phyloP scores from a whole-genome alignment of 306 rosid genomes.

The Quillaja saponaria region DNA sequence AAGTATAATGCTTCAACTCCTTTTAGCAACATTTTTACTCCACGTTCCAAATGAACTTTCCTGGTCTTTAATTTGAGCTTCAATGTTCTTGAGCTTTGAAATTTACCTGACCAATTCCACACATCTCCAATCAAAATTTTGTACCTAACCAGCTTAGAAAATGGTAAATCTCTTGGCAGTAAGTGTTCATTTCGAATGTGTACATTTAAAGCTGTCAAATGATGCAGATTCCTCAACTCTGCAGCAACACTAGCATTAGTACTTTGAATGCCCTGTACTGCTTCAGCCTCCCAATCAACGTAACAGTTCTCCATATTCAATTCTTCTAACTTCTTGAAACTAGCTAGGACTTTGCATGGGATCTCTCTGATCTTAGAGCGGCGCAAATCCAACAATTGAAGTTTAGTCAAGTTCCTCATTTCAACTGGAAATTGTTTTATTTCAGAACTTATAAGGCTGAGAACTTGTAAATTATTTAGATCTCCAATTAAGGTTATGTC shows the following conservation, averaged over 20 bases:
- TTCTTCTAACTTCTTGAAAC: conserved; percentile 31
- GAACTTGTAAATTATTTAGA: background rate
- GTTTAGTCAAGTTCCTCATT: background rate
- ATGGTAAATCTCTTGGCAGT: conserved; percentile 14
- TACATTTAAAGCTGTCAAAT: background rate
- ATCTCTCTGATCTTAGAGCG: conserved; percentile 24
- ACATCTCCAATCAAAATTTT: conserved; percentile 28
- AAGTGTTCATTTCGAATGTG: conserved; percentile 16
- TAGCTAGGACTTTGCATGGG: conserved; percentile 27
- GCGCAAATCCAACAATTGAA: conserved; percentile 26
- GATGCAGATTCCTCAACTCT: too few species aligned
- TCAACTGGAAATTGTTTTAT: background rate
- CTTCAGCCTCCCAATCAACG: conserved; percentile 13
- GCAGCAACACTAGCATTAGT: conserved; percentile 25
- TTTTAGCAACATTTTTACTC: conserved; percentile 33
- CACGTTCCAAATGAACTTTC: conserved; percentile 29
- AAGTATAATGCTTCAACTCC: conserved; percentile 37
- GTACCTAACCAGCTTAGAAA: conserved; percentile 1
- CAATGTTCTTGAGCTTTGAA: conserved; percentile 21
- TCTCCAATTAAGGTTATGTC: background rate
- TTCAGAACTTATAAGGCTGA: background rate
- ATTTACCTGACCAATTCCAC: conserved; percentile 7
- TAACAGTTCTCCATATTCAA: conserved; percentile 28
- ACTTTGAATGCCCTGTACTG: background rate
- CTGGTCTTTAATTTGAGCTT: conserved; percentile 25